These are phyloP conservation scores for Daedalea quercina DNA, from an alignment of 768 basidiomycete species.

Conservation along the genomic window DNA sequence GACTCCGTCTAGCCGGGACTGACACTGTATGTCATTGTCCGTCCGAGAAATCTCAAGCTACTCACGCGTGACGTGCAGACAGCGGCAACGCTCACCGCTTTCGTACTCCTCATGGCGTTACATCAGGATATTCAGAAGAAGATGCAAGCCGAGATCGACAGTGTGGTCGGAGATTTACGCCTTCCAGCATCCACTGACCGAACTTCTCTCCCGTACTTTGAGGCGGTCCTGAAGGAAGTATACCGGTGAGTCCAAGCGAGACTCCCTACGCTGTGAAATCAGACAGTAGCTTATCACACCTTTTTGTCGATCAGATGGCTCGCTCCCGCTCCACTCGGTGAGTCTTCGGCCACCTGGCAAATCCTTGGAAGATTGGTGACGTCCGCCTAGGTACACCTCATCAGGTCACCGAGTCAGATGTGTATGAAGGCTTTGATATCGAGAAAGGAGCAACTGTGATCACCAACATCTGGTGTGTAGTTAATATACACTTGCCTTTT, in stretches of 20 bases:
- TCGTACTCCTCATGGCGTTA: slow-evolving; percentile 34
- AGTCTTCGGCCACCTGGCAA: slow-evolving; percentile 18
- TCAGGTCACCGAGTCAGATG: slow-evolving; percentile 12
- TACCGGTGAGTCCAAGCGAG: slow-evolving; percentile 9
- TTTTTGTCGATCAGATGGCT: too few relatives aligned
- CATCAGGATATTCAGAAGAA: slow-evolving; percentile 31
- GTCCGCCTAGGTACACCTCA: slow-evolving; percentile 15
- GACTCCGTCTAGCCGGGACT: slow-evolving; percentile 11
- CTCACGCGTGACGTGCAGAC: too few relatives aligned
- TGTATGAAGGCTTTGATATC: slow-evolving; percentile 16
- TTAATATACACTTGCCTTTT: too few relatives aligned
- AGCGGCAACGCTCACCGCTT: slow-evolving; percentile 29
- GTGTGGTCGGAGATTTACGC: slow-evolving; percentile 32
- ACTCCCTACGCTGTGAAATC: too few relatives aligned
- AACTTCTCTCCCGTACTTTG: slow-evolving; percentile 33
- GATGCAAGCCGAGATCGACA: slow-evolving; percentile 37
- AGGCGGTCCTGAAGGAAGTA: slow-evolving; percentile 33
- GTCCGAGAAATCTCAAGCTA: too few relatives aligned
- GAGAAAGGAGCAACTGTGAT: slow-evolving; percentile 15
- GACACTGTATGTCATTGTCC: slow-evolving; percentile 12
- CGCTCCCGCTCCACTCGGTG: slow-evolving; percentile 27
- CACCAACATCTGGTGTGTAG: slow-evolving; percentile 17
- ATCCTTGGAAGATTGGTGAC: background rate
- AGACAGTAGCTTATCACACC: too few relatives aligned
- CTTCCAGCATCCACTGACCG: slow-evolving; percentile 34